Conservation (phyloP, 768 basidiomycete genomes). For the Pulveroboletus ravenelii region DNA sequence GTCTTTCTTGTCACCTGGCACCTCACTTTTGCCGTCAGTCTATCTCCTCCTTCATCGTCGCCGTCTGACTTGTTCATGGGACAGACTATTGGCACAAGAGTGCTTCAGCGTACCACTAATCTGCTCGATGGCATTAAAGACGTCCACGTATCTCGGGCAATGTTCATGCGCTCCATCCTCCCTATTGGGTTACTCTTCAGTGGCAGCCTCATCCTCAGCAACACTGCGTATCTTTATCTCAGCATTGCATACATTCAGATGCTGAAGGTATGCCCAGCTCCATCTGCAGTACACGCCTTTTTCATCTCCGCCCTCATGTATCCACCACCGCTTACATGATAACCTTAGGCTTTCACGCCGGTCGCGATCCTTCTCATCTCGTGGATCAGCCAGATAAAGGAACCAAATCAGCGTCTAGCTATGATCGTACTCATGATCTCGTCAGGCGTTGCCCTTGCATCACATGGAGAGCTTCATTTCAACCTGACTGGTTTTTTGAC, state of each 20-base stretch:
- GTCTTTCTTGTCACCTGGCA: conserved; percentile 94
- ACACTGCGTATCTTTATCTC: conserved; percentile 89
- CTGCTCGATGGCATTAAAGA: conserved; percentile 78
- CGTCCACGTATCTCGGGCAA: conserved; percentile 70
- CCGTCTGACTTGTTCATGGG: conserved; percentile 1
- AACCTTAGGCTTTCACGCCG: conserved; percentile 74
- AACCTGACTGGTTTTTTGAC: conserved; percentile 82
- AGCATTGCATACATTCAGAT: conserved; percentile 95
- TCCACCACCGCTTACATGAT: background rate
- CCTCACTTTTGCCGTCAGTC: conserved; percentile 57
- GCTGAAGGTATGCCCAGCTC: conserved; percentile 62
- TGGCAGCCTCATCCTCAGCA: conserved; percentile 85
- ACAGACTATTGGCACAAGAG: conserved; percentile 77
- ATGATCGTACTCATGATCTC: conserved; percentile 91
- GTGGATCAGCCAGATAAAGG: conserved; percentile 83
- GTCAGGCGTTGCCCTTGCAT: conserved; percentile 81
- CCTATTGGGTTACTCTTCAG: conserved; percentile 94
- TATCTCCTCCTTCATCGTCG: background rate
- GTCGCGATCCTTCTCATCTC: conserved; percentile 92
- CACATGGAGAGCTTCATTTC: conserved; percentile 84
- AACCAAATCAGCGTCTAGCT: conserved; percentile 76
- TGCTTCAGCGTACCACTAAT: conserved; percentile 75
- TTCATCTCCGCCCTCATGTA: background rate
- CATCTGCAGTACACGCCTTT: background rate
- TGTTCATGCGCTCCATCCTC: conserved; percentile 81